phyloP scores from a whole-genome alignment of 2,329 filamentous ascomycete species.

The Paraphaeosphaeria sporulosa region DNA sequence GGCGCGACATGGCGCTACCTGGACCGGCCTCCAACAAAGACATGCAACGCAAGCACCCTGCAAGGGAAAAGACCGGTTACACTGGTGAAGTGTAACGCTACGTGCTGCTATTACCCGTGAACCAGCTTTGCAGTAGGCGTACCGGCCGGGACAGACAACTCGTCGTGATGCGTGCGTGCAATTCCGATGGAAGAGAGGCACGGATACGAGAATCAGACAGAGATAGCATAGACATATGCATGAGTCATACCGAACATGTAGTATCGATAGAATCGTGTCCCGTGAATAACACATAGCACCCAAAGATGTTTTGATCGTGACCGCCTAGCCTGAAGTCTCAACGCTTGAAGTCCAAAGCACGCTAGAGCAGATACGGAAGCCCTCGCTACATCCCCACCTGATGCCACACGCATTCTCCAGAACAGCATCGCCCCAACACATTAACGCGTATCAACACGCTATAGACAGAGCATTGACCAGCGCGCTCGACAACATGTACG shows the following conservation, averaged over 20 bases:
- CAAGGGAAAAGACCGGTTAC: neutral
- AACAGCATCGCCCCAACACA: neutral
- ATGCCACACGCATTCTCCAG: neutral
- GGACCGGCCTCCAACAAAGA: neutral
- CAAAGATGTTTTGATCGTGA: too few relatives aligned
- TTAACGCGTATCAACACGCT: neutral
- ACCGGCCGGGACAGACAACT: neutral
- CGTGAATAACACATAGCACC: too few relatives aligned
- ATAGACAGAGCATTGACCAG: neutral
- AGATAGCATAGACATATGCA: too few relatives aligned
- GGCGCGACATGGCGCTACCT: neutral
- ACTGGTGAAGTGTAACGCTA: neutral
- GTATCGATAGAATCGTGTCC: too few relatives aligned
- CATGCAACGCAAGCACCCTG: neutral
- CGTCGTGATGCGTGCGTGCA: too few relatives aligned
- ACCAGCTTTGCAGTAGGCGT: neutral
- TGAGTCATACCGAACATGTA: neutral
- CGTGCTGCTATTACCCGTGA: neutral
- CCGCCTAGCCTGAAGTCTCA: too few relatives aligned
- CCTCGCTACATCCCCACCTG: neutral
- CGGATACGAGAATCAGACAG: too few relatives aligned
- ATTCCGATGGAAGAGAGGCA: too few relatives aligned
- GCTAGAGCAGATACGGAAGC: slow-evolving; percentile 6
- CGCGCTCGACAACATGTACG: slow-evolving; percentile 1
- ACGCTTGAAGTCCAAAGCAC: neutral